These are phyloP conservation scores for Erodium moschatum DNA, from an alignment of 441 rosid genomes.

Conservation along the genomic window DNA sequence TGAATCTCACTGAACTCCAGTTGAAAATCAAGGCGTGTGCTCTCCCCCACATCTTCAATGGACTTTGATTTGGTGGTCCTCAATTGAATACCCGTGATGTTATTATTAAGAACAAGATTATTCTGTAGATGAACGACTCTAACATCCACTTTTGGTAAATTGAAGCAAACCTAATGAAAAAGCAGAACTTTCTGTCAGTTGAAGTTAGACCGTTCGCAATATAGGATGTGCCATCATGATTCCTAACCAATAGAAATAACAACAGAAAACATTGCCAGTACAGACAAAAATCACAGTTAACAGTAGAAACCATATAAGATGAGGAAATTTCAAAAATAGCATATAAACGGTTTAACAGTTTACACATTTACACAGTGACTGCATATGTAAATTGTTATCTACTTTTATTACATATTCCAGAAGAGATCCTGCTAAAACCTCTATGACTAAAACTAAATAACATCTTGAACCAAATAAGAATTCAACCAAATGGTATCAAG, in stretches of 20 bases:
- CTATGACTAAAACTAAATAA: neutral
- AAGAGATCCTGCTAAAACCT: slow-evolving; percentile 3
- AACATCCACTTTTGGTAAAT: slow-evolving; percentile 72
- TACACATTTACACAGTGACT: neutral
- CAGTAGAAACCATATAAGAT: neutral
- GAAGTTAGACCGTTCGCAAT: neutral
- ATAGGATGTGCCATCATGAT: neutral
- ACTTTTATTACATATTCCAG: neutral
- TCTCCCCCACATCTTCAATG: slow-evolving; percentile 83
- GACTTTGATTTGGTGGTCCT: slow-evolving; percentile 61
- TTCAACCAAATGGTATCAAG: neutral
- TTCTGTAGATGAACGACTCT: slow-evolving; percentile 63
- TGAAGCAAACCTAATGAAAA: slow-evolving; percentile 58
- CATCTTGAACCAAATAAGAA: neutral
- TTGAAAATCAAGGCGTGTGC: slow-evolving; percentile 77
- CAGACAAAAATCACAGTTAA: neutral
- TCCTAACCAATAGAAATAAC: slow-evolving; percentile 1
- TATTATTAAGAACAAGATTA: slow-evolving; percentile 58
- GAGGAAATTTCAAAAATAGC: neutral
- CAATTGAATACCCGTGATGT: slow-evolving; percentile 75
- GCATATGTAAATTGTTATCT: neutral
- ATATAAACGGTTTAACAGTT: neutral
- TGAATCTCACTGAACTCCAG: slow-evolving; percentile 92
- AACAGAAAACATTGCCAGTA: neutral
- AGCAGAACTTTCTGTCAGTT: slow-evolving; percentile 13